Evolutionary conservation across 305 asterid genomes (phyloP), one percentile per base, ranked within the genome.

Genomic region (Fraxinus greggii): DNA sequence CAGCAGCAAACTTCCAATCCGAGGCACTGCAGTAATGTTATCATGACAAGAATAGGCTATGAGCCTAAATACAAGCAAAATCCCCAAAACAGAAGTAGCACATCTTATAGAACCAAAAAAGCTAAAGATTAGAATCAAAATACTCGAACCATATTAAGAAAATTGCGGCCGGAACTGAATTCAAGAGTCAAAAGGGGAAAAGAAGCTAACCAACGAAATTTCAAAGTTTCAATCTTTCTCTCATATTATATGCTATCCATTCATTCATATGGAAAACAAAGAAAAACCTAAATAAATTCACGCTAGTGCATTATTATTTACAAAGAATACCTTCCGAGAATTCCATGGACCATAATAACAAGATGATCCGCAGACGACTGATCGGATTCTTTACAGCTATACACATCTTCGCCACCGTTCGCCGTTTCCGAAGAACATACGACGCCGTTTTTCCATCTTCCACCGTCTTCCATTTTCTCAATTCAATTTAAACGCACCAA

Each of bases 291-390:
- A n/a, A 54, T n/a, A n/a, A 54, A 5, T 54, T 54, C 61, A 5
- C 63, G 24, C 63, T 5, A 80, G 40, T 9, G n/a, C 31, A 63
- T 24, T 24, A 63, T 8, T 63, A 23, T 69, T 69, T 26, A 45
- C 7, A 33, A 82, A 24, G 12, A 36, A 13, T 82, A 92, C 95
- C 97, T 92, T 79, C 97, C 97, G 5, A 92, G 94, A 83, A 92
- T 92, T 56, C 97, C 97, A 65, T 92, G 97, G 29, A 92, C 97
- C 95, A 92, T 87, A 65, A 92, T 90, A 79, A 92, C 92, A 23
- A 92, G 97, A 88, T 92, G 97, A 90, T 91, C 94, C n/a, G 93
- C 95, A n/a, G 91, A 83, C 4, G 86, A 79, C 70, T 77, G 87
- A 72, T 91, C 91, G 79, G 92, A 88, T 5, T 84, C 78, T 72